phyloP scores from a whole-genome alignment of 371 early-diverging fungal genomes.

The Funneliformis caledonium region DNA sequence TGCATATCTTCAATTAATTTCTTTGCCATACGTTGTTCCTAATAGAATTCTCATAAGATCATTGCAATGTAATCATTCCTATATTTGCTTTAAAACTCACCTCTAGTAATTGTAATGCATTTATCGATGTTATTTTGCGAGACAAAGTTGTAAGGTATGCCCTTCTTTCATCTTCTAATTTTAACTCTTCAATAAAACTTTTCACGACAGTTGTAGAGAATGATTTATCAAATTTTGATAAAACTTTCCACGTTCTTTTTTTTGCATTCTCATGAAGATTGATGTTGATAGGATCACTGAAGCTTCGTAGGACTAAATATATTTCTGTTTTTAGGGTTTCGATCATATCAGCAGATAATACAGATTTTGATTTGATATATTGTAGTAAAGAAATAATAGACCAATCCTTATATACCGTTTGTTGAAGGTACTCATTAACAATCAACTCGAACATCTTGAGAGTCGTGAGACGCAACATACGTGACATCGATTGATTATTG shows the following conservation, averaged over 20 bases:
- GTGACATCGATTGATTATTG: too few species aligned
- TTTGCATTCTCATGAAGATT: constrained; percentile 20
- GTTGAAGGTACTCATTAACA: background rate
- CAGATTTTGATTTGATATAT: constrained; percentile 20
- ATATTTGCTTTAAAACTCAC: constrained; percentile 15
- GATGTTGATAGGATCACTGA: background rate
- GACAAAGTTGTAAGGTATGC: background rate
- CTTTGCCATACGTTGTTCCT: constrained; percentile 3
- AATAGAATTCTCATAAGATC: constrained; percentile 18
- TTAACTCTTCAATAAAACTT: constrained; percentile 13
- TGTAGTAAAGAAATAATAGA: background rate
- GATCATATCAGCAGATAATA: background rate
- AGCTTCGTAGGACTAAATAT: background rate
- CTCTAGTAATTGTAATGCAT: background rate
- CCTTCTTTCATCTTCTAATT: constrained; percentile 21
- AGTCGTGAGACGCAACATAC: background rate
- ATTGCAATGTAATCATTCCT: constrained; percentile 18
- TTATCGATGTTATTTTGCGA: constrained; percentile 19
- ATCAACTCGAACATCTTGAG: constrained; percentile 20
- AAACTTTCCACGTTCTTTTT: constrained; percentile 7
- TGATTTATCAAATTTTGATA: constrained; percentile 15
- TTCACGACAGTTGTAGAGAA: constrained; percentile 22
- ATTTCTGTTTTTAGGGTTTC: constrained; percentile 3
- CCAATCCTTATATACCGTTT: constrained; percentile 1
- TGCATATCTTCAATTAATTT: too few species aligned